A percentile compares a stretch with the other conserved stretches of the same genome.
These are phyloP conservation scores for Neurospora sp. DNA, from an alignment of 495 filamentous ascomycete genomes.

Conservation along the genomic window DNA sequence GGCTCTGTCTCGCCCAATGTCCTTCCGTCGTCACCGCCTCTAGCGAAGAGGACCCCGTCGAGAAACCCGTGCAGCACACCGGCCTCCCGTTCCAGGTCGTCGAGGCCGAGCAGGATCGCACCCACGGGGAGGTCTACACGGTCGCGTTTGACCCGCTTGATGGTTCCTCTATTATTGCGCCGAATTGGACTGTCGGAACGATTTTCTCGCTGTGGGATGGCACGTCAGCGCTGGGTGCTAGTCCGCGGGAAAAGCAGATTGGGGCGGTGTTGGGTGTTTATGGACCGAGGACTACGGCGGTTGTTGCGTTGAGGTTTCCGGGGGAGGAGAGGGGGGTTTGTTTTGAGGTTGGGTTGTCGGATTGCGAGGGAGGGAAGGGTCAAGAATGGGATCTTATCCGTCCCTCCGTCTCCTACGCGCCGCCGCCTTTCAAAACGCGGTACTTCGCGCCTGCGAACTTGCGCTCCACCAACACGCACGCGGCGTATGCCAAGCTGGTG, in stretches of 20 bases:
- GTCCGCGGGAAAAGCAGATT: conserved; percentile 27
- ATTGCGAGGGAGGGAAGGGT: neutral
- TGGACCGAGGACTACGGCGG: conserved; percentile 40
- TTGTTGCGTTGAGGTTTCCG: conserved; percentile 35
- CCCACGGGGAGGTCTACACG: conserved; percentile 34
- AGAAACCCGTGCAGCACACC: conserved; percentile 16
- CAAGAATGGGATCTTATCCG: conserved; percentile 25
- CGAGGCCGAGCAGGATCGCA: neutral
- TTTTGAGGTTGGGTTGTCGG: conserved; percentile 33
- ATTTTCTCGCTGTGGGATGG: conserved; percentile 44
- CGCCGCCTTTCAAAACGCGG: conserved; percentile 23
- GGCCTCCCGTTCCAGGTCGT: neutral
- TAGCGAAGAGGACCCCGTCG: conserved; percentile 45
- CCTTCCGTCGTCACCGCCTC: conserved; percentile 34
- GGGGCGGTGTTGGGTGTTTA: conserved; percentile 40
- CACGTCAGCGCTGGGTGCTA: conserved; percentile 26
- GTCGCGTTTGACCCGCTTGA: conserved; percentile 48
- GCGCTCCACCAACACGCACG: conserved; percentile 33
- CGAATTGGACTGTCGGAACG: conserved; percentile 44
- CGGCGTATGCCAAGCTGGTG: conserved; percentile 33
- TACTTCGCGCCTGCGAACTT: conserved; percentile 49
- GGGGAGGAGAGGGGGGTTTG: conserved; percentile 17
- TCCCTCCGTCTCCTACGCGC: conserved; percentile 17
- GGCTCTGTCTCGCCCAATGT: conserved; percentile 29
- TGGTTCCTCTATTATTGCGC: conserved; percentile 42